Evolutionary conservation across 139 green algal genomes (phyloP).

Genomic region (Haematococcus lacustris): DNA sequence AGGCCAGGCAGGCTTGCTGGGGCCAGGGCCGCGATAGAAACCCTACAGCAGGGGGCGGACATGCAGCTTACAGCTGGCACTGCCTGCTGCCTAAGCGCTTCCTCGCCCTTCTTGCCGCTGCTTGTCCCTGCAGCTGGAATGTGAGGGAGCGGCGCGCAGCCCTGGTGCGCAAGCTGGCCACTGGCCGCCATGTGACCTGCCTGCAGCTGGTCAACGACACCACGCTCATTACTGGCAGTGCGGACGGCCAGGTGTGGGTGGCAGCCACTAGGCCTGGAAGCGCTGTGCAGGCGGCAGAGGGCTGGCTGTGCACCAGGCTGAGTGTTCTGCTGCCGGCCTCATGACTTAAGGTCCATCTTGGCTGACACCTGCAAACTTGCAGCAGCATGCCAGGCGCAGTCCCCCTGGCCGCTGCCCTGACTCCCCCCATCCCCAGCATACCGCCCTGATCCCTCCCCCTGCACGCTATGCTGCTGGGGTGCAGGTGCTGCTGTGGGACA

Average conservation of each 20-base stretch:
- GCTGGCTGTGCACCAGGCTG: not conserved
- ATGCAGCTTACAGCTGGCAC: not conserved
- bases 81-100: not conserved
- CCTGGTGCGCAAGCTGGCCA: not conserved
- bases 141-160: conserved; percentile 11
- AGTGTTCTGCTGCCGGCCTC: not conserved
- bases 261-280: not conserved
- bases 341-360: not conserved
- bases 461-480: not conserved
- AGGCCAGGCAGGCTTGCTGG: not conserved
- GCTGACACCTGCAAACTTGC: not conserved
- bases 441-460: not conserved
- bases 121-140: conserved; percentile 32
- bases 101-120: not conserved
- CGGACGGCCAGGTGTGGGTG: conserved; percentile 20
- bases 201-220: conserved; percentile 19
- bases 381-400: not conserved
- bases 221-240: conserved; percentile 5
- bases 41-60: no score
- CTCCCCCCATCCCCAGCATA: not conserved
- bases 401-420: not conserved
- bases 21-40: no score
- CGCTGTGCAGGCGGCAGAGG: not conserved
- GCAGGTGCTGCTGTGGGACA: not conserved
- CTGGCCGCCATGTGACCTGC: conserved; percentile 13